phyloP scores from a whole-genome alignment of 164 flowering plant species.

The Piper betle region DNA sequence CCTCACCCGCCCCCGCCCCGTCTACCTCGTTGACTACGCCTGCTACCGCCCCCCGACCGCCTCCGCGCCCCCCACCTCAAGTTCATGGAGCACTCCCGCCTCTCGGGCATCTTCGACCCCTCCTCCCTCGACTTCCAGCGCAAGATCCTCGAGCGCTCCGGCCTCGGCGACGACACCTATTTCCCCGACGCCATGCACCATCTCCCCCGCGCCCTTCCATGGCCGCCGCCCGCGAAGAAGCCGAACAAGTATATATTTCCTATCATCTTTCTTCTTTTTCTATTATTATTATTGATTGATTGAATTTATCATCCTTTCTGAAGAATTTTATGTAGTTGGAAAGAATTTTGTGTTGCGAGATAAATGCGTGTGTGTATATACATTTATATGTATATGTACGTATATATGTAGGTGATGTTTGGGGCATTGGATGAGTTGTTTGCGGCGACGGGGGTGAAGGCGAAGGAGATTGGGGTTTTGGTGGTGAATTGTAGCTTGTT shows the following conservation, averaged over 20 bases:
- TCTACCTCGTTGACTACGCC: no score
- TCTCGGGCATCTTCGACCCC: conserved; percentile 8
- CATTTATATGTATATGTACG: no score
- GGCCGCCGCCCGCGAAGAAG: conserved; percentile 10
- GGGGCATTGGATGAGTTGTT: conserved; percentile 65
- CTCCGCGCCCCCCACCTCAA: no score
- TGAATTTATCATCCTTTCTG: no score
- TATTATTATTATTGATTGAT: no score
- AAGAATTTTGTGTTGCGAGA: no score
- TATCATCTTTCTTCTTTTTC: no score
- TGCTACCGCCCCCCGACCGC: no score
- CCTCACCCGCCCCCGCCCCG: conserved; percentile 31
- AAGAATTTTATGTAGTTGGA: no score
- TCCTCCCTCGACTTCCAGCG: conserved; percentile 11
- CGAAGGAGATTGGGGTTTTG: no score
- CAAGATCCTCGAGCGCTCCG: conserved; percentile 15
- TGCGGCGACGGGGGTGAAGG: no score
- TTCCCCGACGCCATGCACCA: conserved; percentile 11
- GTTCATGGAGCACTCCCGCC: conserved; percentile 13
- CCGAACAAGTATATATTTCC: conserved; percentile 4
- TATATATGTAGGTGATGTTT: conserved; percentile 67
- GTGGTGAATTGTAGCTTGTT: conserved; percentile 78
- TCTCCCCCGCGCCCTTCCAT: conserved; percentile 14
- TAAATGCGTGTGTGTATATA: no score
- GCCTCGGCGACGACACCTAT: conserved; percentile 17